Evolutionary conservation across 768 basidiomycete species (phyloP), one percentile per base, ranked within the genome.

Genomic region (Porphyrellus cyaneotinctus): DNA sequence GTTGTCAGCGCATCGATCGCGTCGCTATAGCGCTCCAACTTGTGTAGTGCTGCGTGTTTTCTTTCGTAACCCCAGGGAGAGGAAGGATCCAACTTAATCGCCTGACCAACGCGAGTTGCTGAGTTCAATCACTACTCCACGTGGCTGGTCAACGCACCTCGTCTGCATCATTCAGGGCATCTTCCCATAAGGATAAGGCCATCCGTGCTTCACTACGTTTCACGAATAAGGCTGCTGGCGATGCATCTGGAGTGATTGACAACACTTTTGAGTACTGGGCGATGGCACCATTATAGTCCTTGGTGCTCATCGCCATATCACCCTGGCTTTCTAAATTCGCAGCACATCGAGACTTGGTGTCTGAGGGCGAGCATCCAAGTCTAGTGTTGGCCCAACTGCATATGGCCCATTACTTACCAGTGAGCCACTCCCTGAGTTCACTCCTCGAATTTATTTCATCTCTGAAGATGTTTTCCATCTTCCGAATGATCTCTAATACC

Each of bases 11-110:
- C 41, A 2, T 51, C 33, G 35, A 58, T 51, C 18, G 62, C 62
- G 2, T 55, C 51, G 10, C 13, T 37, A 15, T 53, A 63, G 26
- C 46, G 62, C 28, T 31, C 15, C 23, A 63, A 28, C 36, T 15
- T 20, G 38, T 52, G 58, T 26, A 63, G 39, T 5, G 51, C 53
- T 31, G 51, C 33, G 2, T 64, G 56, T 23, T 48, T 58, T 37
- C 47, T 55, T 53, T 61, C 43, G n/a, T 61, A 58, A 22, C 56
- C 53, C 24, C 45, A 44, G 1, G 55, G 62, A 1, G 56, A 64
- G 35, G 43, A 61, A 31, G 51, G 51, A n/a, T 50, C 11, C 14
- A 37, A 17, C 31, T 15, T 23, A 8, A 58, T 54, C 4, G 49
- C 62, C 62, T 63, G 30, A 26, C 31, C 15, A 14, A 30, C 26